Percentiles rank a stretch among this genome's conserved stretches.
Conservation (phyloP, 1,284 basidiomycete genomes). For the Tilletia horrida region DNA sequence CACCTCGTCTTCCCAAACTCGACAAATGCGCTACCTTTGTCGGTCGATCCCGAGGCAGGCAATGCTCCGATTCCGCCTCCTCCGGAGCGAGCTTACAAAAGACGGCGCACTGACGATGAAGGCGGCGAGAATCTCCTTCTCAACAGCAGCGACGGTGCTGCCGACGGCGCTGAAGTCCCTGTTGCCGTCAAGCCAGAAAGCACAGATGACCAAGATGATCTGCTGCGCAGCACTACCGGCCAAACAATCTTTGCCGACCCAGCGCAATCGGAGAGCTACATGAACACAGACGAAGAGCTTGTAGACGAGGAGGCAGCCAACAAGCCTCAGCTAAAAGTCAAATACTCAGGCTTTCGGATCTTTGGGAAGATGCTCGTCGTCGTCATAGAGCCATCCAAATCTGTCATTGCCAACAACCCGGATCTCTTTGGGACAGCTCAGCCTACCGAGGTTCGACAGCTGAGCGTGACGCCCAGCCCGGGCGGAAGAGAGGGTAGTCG, state of each 20-base stretch:
- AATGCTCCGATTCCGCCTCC: conserved; percentile 2
- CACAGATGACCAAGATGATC: neutral
- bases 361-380: conserved; percentile 48
- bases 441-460: conserved; percentile 32
- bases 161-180: neutral
- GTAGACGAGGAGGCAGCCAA: neutral
- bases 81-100: neutral
- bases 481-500: conserved; percentile 24
- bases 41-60: neutral
- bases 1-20: neutral
- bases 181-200: neutral
- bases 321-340: neutral
- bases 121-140: neutral
- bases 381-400: conserved; percentile 38
- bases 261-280: neutral
- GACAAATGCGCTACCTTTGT: neutral
- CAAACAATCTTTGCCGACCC: neutral
- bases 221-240: neutral
- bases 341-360: conserved; percentile 38
- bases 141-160: neutral
- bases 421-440: conserved; percentile 35
- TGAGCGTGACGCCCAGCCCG: conserved; percentile 32
- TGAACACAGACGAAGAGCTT: neutral
- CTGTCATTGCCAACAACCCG: conserved; percentile 30
- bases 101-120: neutral